Evolutionary conservation across 2,329 filamentous ascomycete genomes (phyloP).

Genomic region (Stagonosporopsis chrysanthemi): DNA sequence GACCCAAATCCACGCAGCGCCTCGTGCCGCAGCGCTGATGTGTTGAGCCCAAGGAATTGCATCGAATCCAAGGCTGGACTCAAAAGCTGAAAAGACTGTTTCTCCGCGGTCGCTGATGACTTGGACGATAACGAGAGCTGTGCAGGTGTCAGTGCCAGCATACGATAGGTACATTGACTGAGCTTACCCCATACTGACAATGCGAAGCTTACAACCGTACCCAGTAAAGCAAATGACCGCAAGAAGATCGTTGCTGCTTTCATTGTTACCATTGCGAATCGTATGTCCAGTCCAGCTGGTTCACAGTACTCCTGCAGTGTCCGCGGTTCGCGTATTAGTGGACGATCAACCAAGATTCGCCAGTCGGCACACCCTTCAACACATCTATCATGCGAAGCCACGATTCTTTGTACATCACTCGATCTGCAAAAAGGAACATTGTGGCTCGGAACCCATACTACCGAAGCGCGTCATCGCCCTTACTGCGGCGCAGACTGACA

Average conservation of each 20-base stretch:
- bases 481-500: background rate
- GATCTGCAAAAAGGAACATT: slow-evolving; percentile 14
- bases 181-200: slow-evolving; percentile 33
- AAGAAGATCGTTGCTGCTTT: slow-evolving; percentile 19
- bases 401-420: slow-evolving; percentile 11
- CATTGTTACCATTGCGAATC: background rate
- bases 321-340: background rate
- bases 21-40: slow-evolving; percentile 3
- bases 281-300: slow-evolving; percentile 6
- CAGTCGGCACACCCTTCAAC: background rate
- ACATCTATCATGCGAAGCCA: background rate
- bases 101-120: slow-evolving; percentile 12
- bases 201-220: slow-evolving; percentile 24
- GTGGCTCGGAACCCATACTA: slow-evolving; percentile 3
- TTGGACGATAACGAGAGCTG: slow-evolving; percentile 6
- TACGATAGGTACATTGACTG: background rate
- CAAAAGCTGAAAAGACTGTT: background rate
- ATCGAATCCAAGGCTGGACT: background rate
- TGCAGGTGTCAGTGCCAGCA: background rate
- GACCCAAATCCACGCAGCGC: background rate
- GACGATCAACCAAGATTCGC: background rate
- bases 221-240: slow-evolving; percentile 26
- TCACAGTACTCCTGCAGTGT: background rate
- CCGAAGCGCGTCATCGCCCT: background rate
- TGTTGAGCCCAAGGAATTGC: background rate